Evolutionary conservation across 345 rosid genomes (phyloP).

Genomic region (Citrus trifoliata): DNA sequence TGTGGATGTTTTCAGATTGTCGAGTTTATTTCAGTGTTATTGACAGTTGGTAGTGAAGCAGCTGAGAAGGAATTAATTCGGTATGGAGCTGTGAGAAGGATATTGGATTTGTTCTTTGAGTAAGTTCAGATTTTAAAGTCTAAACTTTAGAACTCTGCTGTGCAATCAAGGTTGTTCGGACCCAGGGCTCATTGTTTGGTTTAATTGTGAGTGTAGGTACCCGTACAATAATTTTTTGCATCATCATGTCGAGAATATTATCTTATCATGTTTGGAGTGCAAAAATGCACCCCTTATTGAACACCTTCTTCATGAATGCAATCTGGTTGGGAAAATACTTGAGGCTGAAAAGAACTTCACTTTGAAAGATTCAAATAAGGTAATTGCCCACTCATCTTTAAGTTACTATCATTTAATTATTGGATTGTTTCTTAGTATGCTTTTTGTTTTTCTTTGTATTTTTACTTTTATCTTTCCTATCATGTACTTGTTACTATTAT

Average conservation of each 20-base stretch:
- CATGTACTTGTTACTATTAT: conserved; percentile 6
- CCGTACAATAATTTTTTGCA: conserved; percentile 93
- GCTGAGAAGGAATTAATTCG: conserved; percentile 82
- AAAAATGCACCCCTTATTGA: conserved; percentile 55
- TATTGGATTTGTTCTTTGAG: conserved; percentile 81
- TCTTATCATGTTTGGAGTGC: conserved; percentile 82
- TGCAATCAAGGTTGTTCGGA: not conserved
- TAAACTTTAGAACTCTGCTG: conserved; percentile 2
- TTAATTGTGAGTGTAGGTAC: conserved; percentile 56
- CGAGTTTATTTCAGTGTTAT: conserved; percentile 83
- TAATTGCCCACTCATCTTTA: conserved; percentile 15
- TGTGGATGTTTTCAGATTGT: conserved; percentile 58
- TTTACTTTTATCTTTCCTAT: not conserved
- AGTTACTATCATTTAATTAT: not conserved
- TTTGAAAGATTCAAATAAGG: conserved; percentile 61
- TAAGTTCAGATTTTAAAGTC: conserved; percentile 32
- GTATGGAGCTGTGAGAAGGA: conserved; percentile 64
- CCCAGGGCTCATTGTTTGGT: conserved; percentile 25
- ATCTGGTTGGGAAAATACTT: conserved; percentile 69
- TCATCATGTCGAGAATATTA: conserved; percentile 80
- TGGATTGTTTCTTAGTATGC: not conserved
- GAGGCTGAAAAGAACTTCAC: conserved; percentile 58
- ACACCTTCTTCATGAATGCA: conserved; percentile 71
- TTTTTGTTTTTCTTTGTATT: not conserved
- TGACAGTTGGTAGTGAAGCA: conserved; percentile 75